phyloP scores from a whole-genome alignment of 1,284 basidiomycete genomes.

The Ceratobasidium papillatum region DNA sequence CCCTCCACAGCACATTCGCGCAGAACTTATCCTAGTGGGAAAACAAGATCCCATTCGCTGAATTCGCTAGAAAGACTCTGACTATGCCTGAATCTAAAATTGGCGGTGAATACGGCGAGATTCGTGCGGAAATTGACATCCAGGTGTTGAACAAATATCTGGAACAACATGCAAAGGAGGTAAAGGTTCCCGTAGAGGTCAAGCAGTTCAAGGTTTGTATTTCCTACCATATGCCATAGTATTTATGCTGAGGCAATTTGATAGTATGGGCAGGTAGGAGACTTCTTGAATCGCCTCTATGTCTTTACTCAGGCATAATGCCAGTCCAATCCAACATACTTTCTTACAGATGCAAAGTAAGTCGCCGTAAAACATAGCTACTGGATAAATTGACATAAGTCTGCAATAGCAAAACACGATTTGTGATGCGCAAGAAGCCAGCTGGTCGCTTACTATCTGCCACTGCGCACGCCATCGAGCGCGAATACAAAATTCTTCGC shows the following conservation, averaged over 20 bases:
- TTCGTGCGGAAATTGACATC: slow-evolving; percentile 66
- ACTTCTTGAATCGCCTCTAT: not conserved
- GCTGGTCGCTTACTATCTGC: slow-evolving; percentile 83
- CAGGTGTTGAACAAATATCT: slow-evolving; percentile 76
- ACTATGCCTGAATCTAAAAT: slow-evolving; percentile 58
- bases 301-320: slow-evolving; percentile 39
- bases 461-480: slow-evolving; percentile 94
- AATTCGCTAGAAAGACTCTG: slow-evolving; percentile 13
- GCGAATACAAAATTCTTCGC: slow-evolving; percentile 84
- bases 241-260: slow-evolving; percentile 33
- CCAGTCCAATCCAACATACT: slow-evolving; percentile 95
- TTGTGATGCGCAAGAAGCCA: slow-evolving; percentile 94
- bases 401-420: slow-evolving; percentile 63
- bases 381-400: slow-evolving; percentile 28
- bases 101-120: slow-evolving; percentile 67
- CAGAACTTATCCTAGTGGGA: too few species aligned
- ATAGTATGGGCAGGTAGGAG: slow-evolving; percentile 79
- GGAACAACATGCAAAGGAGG: slow-evolving; percentile 61
- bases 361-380: slow-evolving; percentile 45
- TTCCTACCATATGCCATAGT: slow-evolving; percentile 43
- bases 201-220: slow-evolving; percentile 88
- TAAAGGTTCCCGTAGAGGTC: slow-evolving; percentile 75
- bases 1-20: not conserved
- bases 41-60: not conserved
- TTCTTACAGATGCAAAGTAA: slow-evolving; percentile 78